A percentile compares a stretch with the other conserved stretches of the same genome.
phyloP scores from a whole-genome alignment of 257 asterid species.

The Jaltomata sinuosa region DNA sequence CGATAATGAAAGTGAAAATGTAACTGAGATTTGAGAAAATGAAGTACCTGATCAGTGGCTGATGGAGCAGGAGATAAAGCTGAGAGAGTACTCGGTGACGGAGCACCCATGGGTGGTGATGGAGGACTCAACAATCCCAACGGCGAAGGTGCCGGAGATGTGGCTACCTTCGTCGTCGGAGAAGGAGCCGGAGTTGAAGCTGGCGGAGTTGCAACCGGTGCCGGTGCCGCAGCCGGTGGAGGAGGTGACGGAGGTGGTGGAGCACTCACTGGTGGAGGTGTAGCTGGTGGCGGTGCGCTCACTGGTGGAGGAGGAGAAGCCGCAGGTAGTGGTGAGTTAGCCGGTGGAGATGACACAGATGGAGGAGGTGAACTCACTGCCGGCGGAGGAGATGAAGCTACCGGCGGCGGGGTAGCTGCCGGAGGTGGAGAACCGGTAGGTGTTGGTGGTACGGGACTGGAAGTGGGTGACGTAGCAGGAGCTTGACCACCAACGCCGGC shows the following conservation, averaged over 20 bases:
- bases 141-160: slow-evolving; percentile 54
- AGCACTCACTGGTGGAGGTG: slow-evolving; percentile 26
- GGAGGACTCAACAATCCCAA: slow-evolving; percentile 43
- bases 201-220: slow-evolving; percentile 51
- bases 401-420: slow-evolving; percentile 24
- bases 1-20: background rate
- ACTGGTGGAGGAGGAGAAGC: slow-evolving; percentile 27
- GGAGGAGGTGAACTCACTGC: background rate
- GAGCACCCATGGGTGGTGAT: slow-evolving; percentile 53
- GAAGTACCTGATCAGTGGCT: slow-evolving; percentile 49
- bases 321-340: slow-evolving; percentile 6
- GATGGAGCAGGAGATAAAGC: slow-evolving; percentile 56
- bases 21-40: background rate
- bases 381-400: background rate
- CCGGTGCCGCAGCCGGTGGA: slow-evolving; percentile 30
- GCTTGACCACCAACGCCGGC: slow-evolving; percentile 54
- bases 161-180: slow-evolving; percentile 15
- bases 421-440: slow-evolving; percentile 9
- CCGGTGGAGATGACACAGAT: slow-evolving; percentile 13
- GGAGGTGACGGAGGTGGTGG: slow-evolving; percentile 37
- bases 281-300: slow-evolving; percentile 25
- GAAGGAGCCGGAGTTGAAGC: slow-evolving; percentile 37
- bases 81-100: slow-evolving; percentile 31
- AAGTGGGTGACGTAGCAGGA: slow-evolving; percentile 42
- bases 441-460: slow-evolving; percentile 23